These are phyloP conservation scores for Eutrema japonicum DNA, from an alignment of 345 rosid species.

Conservation along the genomic window DNA sequence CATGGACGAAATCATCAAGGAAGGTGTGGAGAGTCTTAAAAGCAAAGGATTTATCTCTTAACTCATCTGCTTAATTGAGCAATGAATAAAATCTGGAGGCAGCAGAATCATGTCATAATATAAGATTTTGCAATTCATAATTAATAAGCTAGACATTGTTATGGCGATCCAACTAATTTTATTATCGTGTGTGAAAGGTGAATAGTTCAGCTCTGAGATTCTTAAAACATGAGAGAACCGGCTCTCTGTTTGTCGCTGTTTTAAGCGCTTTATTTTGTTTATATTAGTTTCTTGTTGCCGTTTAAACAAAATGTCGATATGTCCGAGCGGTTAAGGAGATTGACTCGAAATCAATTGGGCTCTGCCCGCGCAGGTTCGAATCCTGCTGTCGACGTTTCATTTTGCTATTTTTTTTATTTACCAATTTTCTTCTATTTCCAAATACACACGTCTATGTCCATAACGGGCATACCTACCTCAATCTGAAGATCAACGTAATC, in stretches of 20 bases:
- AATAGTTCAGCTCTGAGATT: constrained; percentile 3
- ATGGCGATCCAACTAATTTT: neutral
- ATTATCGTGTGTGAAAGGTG: neutral
- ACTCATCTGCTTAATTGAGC: constrained; percentile 1
- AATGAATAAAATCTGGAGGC: constrained; percentile 23
- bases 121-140: neutral
- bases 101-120: constrained; percentile 18
- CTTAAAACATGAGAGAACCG: neutral
- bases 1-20: constrained; percentile 85
- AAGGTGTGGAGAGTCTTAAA: constrained; percentile 76
- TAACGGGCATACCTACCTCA: neutral
- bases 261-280: fast-evolving
- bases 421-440: neutral
- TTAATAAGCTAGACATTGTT: constrained; percentile 10
- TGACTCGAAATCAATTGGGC: constrained; percentile 99
- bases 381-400: constrained; percentile 35
- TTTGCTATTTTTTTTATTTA: neutral
- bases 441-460: neutral
- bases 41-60: constrained; percentile 67
- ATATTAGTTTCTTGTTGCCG: neutral
- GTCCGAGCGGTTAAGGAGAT: constrained; percentile 77
- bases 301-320: neutral
- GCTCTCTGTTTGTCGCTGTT: neutral
- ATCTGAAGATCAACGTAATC: neutral
- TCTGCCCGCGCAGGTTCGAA: constrained; percentile 87